Evolutionary conservation across 768 basidiomycete species (phyloP), one percentile per base, ranked within the genome.

Genomic region (Termitomyces sp.): DNA sequence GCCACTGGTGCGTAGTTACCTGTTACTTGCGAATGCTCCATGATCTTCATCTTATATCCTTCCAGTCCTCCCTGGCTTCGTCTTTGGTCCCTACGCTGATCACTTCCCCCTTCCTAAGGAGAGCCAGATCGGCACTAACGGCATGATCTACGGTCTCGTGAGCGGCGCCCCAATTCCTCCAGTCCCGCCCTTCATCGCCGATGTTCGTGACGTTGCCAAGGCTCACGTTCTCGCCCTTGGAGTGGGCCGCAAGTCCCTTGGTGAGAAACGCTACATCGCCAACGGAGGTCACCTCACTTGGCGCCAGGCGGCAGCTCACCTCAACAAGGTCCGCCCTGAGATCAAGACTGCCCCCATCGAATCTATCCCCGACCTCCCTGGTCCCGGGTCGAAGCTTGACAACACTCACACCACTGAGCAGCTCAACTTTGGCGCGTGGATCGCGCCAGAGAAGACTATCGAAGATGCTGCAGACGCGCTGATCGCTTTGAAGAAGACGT

Each of bases 131-230:
- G 73, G 71, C 26, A 72, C 72, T 26, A 74, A 75, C 66, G 59
- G 65, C 50, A 61, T 70, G 52, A 59, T 72, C 32, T 65, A 65
- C 57, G 58, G 43, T 6, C 65, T 76, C n/a, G 62, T 75, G 58
- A 67, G 57, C n/a, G 70, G 71, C 18, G 64, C 58, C 30, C 58
- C 52, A 2, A 57, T 67, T 12, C 64, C 65, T 4, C 61, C 59
- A 18, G 50, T 67, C 2, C 71, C 74, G 28, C 70, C 71, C 38
- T 73, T 65, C 64, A 54, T 69, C 56, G 71, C 70, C 56, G 75
- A 77, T 47, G 75, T 73, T 26, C 72, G 74, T 36, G 75, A 76
- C 53, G 70, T 76, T 12, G 75, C 71, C 30, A 68, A 66, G 52
- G 70, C 67, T 5, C 75, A 76, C 50, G 65, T 75, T 47, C 71